phyloP scores from a whole-genome alignment of 2,329 filamentous ascomycete genomes.

The Alternaria gaisen region DNA sequence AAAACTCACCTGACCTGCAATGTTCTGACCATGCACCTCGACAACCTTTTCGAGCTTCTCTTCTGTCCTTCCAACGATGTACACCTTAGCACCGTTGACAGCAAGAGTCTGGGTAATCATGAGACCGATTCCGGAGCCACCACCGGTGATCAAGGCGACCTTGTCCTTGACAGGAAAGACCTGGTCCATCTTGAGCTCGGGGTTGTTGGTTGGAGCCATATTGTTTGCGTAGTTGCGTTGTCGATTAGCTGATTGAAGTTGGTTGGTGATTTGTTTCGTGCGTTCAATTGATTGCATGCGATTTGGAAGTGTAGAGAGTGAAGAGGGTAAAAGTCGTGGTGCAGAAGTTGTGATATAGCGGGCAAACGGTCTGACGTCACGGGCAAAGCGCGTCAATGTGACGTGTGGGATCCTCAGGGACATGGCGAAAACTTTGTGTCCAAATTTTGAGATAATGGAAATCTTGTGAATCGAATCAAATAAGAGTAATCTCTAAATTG shows the following conservation, averaged over 20 bases:
- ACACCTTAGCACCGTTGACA: constrained; percentile 59
- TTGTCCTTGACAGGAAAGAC: constrained; percentile 52
- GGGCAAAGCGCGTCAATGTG: constrained; percentile 31
- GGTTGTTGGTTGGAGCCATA: constrained; percentile 46
- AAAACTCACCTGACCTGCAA: constrained; percentile 47
- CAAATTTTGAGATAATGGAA: neutral
- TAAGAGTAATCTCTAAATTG: neutral
- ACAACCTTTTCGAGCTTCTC: constrained; percentile 60
- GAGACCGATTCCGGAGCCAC: constrained; percentile 58
- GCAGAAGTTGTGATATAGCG: constrained; percentile 28
- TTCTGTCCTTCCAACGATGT: constrained; percentile 58
- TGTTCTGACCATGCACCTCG: constrained; percentile 55
- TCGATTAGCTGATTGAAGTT: constrained; percentile 18
- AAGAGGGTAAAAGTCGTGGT: constrained; percentile 8
- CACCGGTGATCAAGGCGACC: constrained; percentile 56
- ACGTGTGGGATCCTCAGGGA: constrained; percentile 20
- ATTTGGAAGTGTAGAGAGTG: constrained; percentile 3
- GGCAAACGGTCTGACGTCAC: constrained; percentile 39
- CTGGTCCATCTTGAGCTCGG: constrained; percentile 41
- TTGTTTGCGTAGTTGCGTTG: constrained; percentile 33
- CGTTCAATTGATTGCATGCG: constrained; percentile 20
- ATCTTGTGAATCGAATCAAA: constrained; percentile 2
- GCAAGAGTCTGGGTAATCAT: constrained; percentile 59
- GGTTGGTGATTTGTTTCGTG: constrained; percentile 24
- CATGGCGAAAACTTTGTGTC: constrained; percentile 11